Conservation (phyloP, 2,329 filamentous ascomycete genomes). For the Exserohilum turcica region DNA sequence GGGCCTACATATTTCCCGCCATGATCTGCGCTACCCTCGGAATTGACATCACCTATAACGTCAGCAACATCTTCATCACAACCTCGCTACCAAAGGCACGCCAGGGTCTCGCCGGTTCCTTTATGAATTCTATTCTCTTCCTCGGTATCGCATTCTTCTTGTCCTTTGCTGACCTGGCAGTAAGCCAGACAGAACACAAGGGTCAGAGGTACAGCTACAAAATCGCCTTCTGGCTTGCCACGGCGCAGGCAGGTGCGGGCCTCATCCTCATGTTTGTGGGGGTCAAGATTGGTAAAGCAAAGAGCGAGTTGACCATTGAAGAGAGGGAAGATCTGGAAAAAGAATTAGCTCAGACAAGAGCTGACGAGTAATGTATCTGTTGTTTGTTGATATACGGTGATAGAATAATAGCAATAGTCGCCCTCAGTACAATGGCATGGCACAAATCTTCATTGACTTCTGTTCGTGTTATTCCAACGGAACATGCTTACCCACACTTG, state of each 20-base stretch:
- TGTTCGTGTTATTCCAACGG: no score
- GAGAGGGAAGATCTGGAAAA: constrained; percentile 39
- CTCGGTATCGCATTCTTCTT: constrained; percentile 46
- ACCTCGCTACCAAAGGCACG: constrained; percentile 42
- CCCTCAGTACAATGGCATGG: no score
- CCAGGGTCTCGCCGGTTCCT: constrained; percentile 45
- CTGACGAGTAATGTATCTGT: background rate
- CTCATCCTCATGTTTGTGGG: constrained; percentile 44
- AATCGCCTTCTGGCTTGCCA: constrained; percentile 46
- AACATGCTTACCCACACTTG: no score
- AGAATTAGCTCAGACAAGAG: constrained; percentile 31
- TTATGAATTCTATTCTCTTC: constrained; percentile 46
- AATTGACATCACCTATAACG: constrained; percentile 47
- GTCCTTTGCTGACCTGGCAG: constrained; percentile 44
- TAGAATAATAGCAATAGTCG: background rate
- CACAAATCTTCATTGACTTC: no score
- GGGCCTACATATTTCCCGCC: constrained; percentile 47
- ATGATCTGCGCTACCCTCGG: constrained; percentile 53
- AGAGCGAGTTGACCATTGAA: constrained; percentile 42
- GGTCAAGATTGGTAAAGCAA: constrained; percentile 46
- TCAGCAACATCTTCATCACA: constrained; percentile 48
- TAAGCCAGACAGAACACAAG: constrained; percentile 38
- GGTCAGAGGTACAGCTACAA: constrained; percentile 44
- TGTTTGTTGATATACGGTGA: background rate
- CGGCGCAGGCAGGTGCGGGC: constrained; percentile 34